Base-by-base conservation (phyloP, 768 basidiomycete species). In the Leccinum longicurvipes region DNA sequence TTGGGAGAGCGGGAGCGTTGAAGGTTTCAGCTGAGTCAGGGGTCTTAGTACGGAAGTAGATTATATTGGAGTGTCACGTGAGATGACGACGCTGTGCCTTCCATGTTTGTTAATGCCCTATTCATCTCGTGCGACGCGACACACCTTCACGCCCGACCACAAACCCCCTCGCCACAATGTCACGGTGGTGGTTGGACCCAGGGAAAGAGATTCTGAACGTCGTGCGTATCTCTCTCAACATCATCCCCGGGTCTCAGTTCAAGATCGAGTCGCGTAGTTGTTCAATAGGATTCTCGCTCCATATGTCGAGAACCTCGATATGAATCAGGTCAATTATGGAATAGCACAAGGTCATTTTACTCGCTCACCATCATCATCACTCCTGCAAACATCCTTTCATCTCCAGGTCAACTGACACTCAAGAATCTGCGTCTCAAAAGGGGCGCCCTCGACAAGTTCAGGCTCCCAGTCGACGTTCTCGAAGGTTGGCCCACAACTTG, bases 291-390 rank as follows among this genome's bases (percentile, higher is more conserved):
- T 94, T 60, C 84, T 97, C 49, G 91, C 91, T 25, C 94, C 93
- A 0, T 98, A 98, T 81, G 89, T 98, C 61, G 93, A 94, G 77
- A 96, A 98, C 68, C 75, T 99, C 70, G 94, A 98, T 72, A 82
- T 93, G 69, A 89, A 92, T 68, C 92, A 95, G 72, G 89, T 98
- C 48, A 94, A 94, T 67, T 88, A 96, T 78, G 93, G 91, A 15
- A 89, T 96, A 61, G 89, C 82, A 56, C 88, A 91, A 79, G 93
- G 93, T 82, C 68, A 58, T 70, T 53, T 21, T 11, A 2, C 24
- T 42, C 25, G 12, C 9, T 31, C 52, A 28, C 29, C 52, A 29
- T 36, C 39, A 58, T 50, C 32, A 1, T 44, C 28, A 15, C 49
- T 51, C 48, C 25, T 14, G 23, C 34, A 32, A 60, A 56, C 34